A percentile compares a stretch with the other conserved stretches of the same genome.
Conservation (phyloP, 2,329 filamentous ascomycete species). For the Paecilomyces dactylethromorphus region DNA sequence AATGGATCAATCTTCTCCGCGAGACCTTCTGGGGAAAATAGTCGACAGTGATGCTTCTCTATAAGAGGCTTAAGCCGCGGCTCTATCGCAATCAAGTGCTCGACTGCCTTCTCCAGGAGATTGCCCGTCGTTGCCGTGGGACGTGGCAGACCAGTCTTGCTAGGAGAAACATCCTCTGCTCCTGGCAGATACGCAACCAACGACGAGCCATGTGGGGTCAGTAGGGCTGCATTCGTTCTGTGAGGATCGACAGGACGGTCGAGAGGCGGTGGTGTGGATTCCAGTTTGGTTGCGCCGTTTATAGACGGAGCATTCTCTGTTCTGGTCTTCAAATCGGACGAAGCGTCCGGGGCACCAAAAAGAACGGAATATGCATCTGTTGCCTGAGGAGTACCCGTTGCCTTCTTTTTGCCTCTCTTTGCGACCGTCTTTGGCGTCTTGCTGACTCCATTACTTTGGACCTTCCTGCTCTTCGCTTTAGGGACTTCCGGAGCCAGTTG, state of each 20-base stretch:
- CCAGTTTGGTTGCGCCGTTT: slow-evolving; percentile 37
- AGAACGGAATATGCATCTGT: background rate
- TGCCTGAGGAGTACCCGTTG: slow-evolving; percentile 1
- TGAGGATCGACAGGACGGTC: slow-evolving; percentile 42
- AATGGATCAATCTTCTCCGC: slow-evolving; percentile 85
- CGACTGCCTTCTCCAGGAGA: slow-evolving; percentile 67
- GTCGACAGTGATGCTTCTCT: slow-evolving; percentile 64
- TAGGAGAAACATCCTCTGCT: slow-evolving; percentile 32
- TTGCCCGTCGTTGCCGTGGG: slow-evolving; percentile 59
- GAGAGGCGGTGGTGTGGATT: slow-evolving; percentile 38
- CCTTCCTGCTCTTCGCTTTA: slow-evolving; percentile 13
- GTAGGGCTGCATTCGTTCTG: slow-evolving; percentile 42
- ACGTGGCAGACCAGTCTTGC: slow-evolving; percentile 30
- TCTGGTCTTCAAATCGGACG: slow-evolving; percentile 25
- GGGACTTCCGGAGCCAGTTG: slow-evolving; percentile 14
- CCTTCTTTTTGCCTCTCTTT: slow-evolving; percentile 4
- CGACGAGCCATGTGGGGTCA: slow-evolving; percentile 41
- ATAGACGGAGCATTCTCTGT: slow-evolving; percentile 10
- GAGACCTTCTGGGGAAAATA: slow-evolving; percentile 78
- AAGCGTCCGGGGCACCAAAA: slow-evolving; percentile 5
- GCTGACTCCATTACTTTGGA: slow-evolving; percentile 19
- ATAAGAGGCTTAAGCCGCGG: slow-evolving; percentile 65
- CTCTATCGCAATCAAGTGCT: slow-evolving; percentile 68
- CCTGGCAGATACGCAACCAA: slow-evolving; percentile 42
- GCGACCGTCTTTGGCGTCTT: slow-evolving; percentile 20